Conservation (phyloP, 257 asterid genomes). For the Cynanchum wilfordii region DNA sequence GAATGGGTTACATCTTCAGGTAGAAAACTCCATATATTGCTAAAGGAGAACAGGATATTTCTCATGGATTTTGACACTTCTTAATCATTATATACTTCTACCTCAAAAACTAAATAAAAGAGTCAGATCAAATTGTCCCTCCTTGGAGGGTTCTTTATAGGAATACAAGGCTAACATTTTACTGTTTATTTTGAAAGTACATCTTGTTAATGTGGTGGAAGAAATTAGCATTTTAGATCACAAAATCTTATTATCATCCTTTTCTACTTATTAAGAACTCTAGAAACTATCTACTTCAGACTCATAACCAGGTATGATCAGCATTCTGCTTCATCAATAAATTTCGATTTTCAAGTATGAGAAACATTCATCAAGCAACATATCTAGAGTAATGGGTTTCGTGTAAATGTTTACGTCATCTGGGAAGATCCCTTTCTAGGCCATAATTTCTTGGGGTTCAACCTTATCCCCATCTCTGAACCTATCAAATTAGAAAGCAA, state of each 20-base stretch:
- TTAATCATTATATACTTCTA: not conserved
- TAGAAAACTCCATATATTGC: not conserved
- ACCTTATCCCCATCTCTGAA: not conserved
- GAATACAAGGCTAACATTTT: not conserved
- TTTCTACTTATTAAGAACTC: not conserved
- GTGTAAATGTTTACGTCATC: not conserved
- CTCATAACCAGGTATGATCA: not conserved
- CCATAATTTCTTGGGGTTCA: not conserved
- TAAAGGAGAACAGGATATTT: not conserved
- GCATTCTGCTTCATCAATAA: slow-evolving; percentile 2
- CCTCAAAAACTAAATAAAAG: not conserved
- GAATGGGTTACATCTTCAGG: not conserved
- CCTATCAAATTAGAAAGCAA: not conserved
- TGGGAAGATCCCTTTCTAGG: not conserved
- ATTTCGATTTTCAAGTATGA: not conserved
- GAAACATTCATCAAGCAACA: not conserved
- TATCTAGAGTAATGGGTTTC: not conserved
- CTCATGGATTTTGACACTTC: not conserved
- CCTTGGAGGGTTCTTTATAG: not conserved
- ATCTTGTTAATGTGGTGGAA: not conserved
- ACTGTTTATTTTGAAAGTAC: not conserved
- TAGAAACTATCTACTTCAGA: not conserved
- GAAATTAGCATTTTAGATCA: not conserved
- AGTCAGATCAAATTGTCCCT: not conserved
- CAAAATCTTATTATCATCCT: not conserved